phyloP scores from a whole-genome alignment of 1,284 basidiomycete genomes.

The Schizophyllum commune region DNA sequence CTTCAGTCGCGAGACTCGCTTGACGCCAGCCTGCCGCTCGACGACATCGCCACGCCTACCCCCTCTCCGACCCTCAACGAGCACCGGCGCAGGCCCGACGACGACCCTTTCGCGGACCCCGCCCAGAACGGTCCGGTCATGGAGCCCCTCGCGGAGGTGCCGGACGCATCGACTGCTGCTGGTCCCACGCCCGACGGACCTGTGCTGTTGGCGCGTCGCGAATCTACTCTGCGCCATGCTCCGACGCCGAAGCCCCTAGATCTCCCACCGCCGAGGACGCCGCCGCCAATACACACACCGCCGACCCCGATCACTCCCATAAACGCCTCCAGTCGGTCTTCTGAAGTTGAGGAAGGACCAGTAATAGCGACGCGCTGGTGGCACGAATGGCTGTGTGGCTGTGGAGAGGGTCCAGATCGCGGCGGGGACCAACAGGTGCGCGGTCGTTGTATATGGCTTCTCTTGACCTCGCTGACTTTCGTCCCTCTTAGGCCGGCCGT shows the following conservation, averaged over 20 bases:
- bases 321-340: not conserved
- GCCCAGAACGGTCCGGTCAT: conserved; percentile 18
- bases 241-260: conserved; percentile 47
- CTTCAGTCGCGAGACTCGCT: conserved; percentile 43
- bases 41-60: conserved; percentile 37
- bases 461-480: not conserved
- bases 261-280: conserved; percentile 48
- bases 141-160: conserved; percentile 11
- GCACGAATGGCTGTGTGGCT: conserved; percentile 80
- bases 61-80: conserved; percentile 32
- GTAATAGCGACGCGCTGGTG: conserved; percentile 55
- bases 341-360: conserved; percentile 20
- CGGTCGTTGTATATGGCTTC: conserved; percentile 4
- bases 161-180: conserved; percentile 2
- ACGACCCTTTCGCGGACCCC: conserved; percentile 49
- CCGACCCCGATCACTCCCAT: conserved; percentile 15
- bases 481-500: conserved; percentile 47
- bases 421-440: conserved; percentile 64
- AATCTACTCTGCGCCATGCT: conserved; percentile 16
- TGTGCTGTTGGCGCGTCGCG: conserved; percentile 12
- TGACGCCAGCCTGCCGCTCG: conserved; percentile 37
- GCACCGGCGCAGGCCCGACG: conserved; percentile 16
- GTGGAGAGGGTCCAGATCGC: conserved; percentile 58
- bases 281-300: conserved; percentile 42
- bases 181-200: conserved; percentile 7